phyloP scores from a whole-genome alignment of 192 early-diverging fungal species.

The Backusella liffmaniae region DNA sequence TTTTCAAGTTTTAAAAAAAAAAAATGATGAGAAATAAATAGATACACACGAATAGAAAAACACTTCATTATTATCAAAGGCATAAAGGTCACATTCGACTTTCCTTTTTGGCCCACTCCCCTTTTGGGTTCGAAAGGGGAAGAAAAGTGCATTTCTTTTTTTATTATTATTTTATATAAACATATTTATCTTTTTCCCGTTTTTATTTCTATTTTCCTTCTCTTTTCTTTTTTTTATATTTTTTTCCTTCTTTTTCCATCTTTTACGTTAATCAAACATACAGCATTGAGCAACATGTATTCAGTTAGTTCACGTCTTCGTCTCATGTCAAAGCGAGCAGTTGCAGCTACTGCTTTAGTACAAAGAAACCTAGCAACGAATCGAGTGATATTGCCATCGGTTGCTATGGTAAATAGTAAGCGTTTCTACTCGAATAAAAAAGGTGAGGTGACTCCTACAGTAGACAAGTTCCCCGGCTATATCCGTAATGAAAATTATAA shows the following conservation, averaged over 20 bases:
- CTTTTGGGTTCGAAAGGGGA: neutral
- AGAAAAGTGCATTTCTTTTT: neutral
- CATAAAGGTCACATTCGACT: neutral
- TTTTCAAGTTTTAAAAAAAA: constrained; percentile 29
- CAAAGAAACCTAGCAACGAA: neutral
- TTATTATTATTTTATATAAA: neutral
- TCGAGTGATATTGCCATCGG: neutral
- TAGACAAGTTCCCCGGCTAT: constrained; percentile 51
- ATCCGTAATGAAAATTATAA: constrained; percentile 42
- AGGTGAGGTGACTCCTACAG: constrained; percentile 30
- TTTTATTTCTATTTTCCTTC: neutral
- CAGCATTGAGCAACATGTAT: neutral
- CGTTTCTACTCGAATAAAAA: constrained; percentile 19
- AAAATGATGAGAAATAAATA: constrained; percentile 55
- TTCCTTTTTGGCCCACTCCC: neutral
- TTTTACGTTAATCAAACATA: neutral
- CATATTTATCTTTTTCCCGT: constrained; percentile 2
- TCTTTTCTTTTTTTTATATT: neutral
- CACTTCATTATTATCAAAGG: neutral
- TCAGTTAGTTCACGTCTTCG: neutral
- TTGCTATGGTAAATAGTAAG: neutral
- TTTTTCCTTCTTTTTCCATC: neutral
- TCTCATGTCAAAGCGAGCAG: neutral
- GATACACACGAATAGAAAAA: neutral
- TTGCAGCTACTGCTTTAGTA: neutral